A percentile compares a stretch with the other conserved stretches of the same genome.
phyloP scores from a whole-genome alignment of 257 asterid species.

The Solanum pimpinellifolium region DNA sequence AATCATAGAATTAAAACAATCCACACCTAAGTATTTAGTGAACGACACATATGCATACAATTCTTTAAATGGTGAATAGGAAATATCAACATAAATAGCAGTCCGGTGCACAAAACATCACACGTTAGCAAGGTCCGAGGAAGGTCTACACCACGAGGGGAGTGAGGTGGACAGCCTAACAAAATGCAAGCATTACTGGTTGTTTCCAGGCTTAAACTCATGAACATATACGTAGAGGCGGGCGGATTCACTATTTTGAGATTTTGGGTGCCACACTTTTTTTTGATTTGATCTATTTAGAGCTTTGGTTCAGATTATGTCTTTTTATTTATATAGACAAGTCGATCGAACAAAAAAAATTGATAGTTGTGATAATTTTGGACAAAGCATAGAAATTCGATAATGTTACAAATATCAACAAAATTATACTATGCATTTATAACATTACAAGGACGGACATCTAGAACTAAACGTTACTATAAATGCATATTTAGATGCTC shows the following conservation, averaged over 20 bases:
- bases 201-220: not conserved
- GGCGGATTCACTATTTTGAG: not conserved
- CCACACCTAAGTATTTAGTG: not conserved
- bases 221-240: not conserved
- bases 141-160: not conserved
- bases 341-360: not conserved
- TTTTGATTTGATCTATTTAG: not conserved
- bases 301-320: not conserved
- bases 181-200: not conserved
- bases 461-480: not conserved
- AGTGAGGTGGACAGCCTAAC: not conserved
- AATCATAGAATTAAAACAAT: not conserved
- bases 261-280: not conserved
- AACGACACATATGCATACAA: not conserved
- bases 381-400: not conserved
- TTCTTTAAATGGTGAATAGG: not conserved
- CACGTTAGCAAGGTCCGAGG: not conserved
- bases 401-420: not conserved
- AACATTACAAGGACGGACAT: not conserved
- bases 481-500: not conserved
- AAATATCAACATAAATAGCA: not conserved
- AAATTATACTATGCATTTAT: not conserved
- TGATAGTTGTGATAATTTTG: not conserved
- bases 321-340: not conserved
- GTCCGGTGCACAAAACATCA: not conserved